A percentile compares a stretch with the other conserved stretches of the same genome.
These are phyloP conservation scores for Boletus sp. DNA, from an alignment of 768 basidiomycete genomes.

Conservation along the genomic window DNA sequence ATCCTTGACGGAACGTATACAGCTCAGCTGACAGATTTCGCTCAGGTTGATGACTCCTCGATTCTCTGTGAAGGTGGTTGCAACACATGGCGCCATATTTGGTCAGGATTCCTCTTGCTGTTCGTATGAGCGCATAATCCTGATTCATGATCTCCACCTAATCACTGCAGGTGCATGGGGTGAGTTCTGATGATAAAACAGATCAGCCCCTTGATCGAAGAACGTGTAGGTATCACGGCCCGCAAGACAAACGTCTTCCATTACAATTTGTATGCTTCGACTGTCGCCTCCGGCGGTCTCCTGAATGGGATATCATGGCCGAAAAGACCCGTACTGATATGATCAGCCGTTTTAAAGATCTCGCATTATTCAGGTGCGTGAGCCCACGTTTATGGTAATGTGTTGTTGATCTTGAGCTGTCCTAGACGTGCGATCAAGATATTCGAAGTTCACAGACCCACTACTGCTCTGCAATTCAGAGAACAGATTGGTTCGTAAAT, in stretches of 20 bases:
- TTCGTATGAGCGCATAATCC: neutral
- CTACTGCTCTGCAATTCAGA: slow-evolving; percentile 51
- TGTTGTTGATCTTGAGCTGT: neutral
- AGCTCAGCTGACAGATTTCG: neutral
- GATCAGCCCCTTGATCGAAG: neutral
- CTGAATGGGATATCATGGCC: slow-evolving; percentile 69
- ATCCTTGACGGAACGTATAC: neutral
- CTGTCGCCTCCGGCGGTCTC: slow-evolving; percentile 66
- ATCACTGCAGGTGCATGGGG: slow-evolving; percentile 39
- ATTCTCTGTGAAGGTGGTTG: slow-evolving; percentile 75
- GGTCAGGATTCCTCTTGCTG: slow-evolving; percentile 42
- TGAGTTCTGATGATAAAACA: slow-evolving; percentile 7
- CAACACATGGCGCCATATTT: slow-evolving; percentile 71
- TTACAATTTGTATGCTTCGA: slow-evolving; percentile 68
- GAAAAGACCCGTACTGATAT: slow-evolving; percentile 53
- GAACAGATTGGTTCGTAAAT: slow-evolving; percentile 53
- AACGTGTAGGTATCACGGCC: slow-evolving; percentile 56
- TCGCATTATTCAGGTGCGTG: slow-evolving; percentile 66
- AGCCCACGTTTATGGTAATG: neutral
- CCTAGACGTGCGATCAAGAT: slow-evolving; percentile 68
- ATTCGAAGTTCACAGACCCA: slow-evolving; percentile 49
- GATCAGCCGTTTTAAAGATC: slow-evolving; percentile 62
- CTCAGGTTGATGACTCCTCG: slow-evolving; percentile 53
- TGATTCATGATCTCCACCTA: neutral
- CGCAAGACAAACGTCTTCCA: slow-evolving; percentile 57